These are phyloP conservation scores for Colletotrichum liriopes DNA, from an alignment of 2,329 filamentous ascomycete species.

Conservation along the genomic window DNA sequence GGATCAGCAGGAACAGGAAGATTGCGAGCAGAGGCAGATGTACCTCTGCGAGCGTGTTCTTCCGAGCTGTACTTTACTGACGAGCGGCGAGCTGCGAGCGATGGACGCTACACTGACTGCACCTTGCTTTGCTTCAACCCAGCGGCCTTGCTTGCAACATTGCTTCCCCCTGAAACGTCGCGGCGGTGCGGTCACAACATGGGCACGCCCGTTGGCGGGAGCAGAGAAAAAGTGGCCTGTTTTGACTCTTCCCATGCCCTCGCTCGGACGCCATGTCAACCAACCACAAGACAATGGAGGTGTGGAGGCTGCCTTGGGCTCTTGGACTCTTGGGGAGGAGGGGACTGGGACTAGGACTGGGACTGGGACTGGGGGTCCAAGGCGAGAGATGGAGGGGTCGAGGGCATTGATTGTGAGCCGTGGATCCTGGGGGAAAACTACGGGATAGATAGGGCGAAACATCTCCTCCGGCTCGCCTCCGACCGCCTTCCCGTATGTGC, in stretches of 20 bases:
- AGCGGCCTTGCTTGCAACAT: constrained; percentile 32
- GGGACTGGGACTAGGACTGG: not conserved
- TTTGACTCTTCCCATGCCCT: constrained; percentile 28
- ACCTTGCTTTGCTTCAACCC: constrained; percentile 18
- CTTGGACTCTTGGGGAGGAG: not conserved
- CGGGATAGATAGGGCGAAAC: no score
- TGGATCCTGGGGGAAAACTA: no score
- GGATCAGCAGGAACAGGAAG: no score
- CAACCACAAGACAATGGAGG: not conserved
- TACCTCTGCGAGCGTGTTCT: no score
- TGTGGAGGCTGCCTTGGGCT: no score
- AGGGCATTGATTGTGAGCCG: no score
- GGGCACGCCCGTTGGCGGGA: constrained; percentile 19
- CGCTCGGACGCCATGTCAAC: constrained; percentile 25
- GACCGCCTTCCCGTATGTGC: no score
- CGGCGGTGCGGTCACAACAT: constrained; percentile 22
- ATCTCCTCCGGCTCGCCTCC: no score
- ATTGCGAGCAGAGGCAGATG: not conserved
- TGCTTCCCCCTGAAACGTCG: constrained; percentile 39
- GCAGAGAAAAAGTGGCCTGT: constrained; percentile 23
- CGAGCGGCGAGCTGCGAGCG: not conserved
- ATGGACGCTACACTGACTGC: not conserved
- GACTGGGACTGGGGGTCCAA: not conserved
- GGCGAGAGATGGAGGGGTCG: no score
- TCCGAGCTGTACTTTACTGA: not conserved